These are phyloP conservation scores for Arthroderma uncinatum DNA, from an alignment of 2,329 filamentous ascomycete species.

Conservation along the genomic window DNA sequence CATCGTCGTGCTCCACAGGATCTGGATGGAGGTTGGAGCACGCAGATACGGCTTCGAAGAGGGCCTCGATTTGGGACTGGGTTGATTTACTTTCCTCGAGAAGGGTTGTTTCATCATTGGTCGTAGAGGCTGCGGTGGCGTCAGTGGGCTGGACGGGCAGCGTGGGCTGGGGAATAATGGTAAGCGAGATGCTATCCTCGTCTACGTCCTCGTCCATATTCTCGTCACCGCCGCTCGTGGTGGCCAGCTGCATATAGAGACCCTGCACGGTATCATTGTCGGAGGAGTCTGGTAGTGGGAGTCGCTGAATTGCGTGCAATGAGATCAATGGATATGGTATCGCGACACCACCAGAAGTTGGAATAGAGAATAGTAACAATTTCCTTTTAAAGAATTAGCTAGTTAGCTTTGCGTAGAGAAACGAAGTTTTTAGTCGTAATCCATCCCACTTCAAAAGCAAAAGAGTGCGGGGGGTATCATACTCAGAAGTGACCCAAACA, in stretches of 20 bases:
- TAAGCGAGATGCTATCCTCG: slow-evolving; percentile 34
- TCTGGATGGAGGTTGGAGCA: slow-evolving; percentile 42
- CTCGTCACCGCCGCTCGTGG: slow-evolving; percentile 18
- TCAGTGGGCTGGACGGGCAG: slow-evolving; percentile 12
- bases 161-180: slow-evolving; percentile 30
- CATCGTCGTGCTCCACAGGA: slow-evolving; percentile 26
- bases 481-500: slow-evolving; percentile 42
- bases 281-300: slow-evolving; percentile 25
- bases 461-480: slow-evolving; percentile 14
- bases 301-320: slow-evolving; percentile 38
- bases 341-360: slow-evolving; percentile 29
- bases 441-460: neutral
- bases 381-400: slow-evolving; percentile 24
- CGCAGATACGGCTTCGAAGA: slow-evolving; percentile 37
- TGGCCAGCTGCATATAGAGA: slow-evolving; percentile 39
- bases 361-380: slow-evolving; percentile 33
- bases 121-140: slow-evolving; percentile 9
- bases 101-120: slow-evolving; percentile 17
- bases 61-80: slow-evolving; percentile 30
- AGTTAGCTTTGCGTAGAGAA: neutral
- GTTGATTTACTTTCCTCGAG: slow-evolving; percentile 22
- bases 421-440: neutral
- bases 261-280: slow-evolving; percentile 30
- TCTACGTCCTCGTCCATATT: slow-evolving; percentile 28
- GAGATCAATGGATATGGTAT: slow-evolving; percentile 41